Evolutionary conservation across 768 basidiomycete species (phyloP), one percentile per base, ranked within the genome.

Genomic region (Cubamyces sp.): DNA sequence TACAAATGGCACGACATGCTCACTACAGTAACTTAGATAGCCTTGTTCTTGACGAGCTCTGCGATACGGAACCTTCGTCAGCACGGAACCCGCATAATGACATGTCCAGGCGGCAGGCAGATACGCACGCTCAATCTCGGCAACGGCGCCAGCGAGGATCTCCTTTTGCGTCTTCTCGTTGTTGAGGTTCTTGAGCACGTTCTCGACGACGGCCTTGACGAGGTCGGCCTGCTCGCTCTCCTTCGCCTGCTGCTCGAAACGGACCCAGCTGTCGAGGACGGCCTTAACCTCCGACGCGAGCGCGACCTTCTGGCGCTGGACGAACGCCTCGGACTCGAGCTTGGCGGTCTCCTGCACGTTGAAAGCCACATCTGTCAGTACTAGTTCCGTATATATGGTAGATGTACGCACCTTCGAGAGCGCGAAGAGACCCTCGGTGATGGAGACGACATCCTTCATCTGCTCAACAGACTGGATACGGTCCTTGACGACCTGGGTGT

Each of bases 201-300:
- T 94, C 61, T 87, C 85, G 69, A 97, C 91, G 74, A 99, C 90
- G 54, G 81, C 79, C 83, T 90, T 87, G 66, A 94, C 90, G 60
- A 99, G 87, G 53, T 93, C 91, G 34, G 87, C 83, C 84, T 99
- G 97, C 80, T 99, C 94, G 72, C 85, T 90, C 82, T 99, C 96
- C 82, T 97, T 94, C 73, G 87, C 82, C 74, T 96, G 93, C 74
- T 97, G 96, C 82, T 98, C 96, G 78, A 88, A 95, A 74, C 97
- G 91, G 60, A 95, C 96, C 96, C 96, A 97, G 75, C 91, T 92
- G 82, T 98, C 97, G 59, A 99, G 86, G 42, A 98, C 96, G 30
- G 88, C 70, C 80, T 98, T 98, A 72, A 98, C 80, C 79, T 99
- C 97, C 46, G 90, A 66, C 30, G 95, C 87, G 71, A 98, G 79